Conservation (phyloP, 2,329 filamentous ascomycete genomes). For the Aspergillus carbonarius region DNA sequence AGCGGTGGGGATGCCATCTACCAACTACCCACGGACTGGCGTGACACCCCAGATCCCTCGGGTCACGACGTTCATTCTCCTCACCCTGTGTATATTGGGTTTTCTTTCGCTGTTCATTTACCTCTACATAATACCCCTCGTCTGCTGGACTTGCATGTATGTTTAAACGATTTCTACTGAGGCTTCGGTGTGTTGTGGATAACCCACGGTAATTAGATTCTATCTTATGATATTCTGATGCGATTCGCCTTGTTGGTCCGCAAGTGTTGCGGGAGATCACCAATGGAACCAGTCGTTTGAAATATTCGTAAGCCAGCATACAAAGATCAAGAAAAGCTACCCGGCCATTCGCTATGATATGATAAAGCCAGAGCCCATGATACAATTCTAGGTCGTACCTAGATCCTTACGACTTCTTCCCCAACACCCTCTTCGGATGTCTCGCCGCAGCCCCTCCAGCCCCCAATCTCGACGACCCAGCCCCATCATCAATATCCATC, state of each 20-base stretch:
- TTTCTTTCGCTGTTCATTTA: conserved; percentile 12
- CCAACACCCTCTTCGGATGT: conserved; percentile 39
- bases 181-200: conserved; percentile 22
- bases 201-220: conserved; percentile 16
- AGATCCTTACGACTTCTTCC: conserved; percentile 30
- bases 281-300: not conserved
- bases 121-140: conserved; percentile 37
- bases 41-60: not conserved
- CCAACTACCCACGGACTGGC: not conserved
- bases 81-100: conserved; percentile 24
- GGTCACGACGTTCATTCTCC: conserved; percentile 12
- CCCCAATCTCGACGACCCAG: conserved; percentile 26
- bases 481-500: conserved; percentile 43
- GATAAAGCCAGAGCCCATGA: not conserved
- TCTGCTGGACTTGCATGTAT: conserved; percentile 30
- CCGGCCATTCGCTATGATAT: not conserved
- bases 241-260: not conserved
- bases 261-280: not conserved
- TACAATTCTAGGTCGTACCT: not conserved
- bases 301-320: not conserved
- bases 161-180: conserved; percentile 29
- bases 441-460: conserved; percentile 18
- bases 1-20: not conserved
- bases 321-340: not conserved
- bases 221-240: conserved; percentile 2